Evolutionary conservation across 1,284 basidiomycete species (phyloP), one percentile per base, ranked within the genome.

Genomic region (Coniferiporia weirii): DNA sequence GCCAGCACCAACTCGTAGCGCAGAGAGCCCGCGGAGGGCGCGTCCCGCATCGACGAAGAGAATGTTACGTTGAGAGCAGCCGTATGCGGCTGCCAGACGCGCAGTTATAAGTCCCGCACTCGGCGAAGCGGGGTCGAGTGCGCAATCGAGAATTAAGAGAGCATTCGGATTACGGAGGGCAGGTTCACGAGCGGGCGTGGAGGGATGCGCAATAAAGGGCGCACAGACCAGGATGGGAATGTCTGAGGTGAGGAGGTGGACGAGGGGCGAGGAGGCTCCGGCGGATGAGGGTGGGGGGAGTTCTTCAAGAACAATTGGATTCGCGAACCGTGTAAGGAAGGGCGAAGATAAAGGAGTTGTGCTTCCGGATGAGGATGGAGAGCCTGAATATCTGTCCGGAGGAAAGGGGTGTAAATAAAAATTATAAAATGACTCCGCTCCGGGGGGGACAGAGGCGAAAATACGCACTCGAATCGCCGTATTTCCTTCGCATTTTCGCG

Each of bases 141-240:
- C 64, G 45, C 68, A 63, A 0, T 77, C 74, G 13, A 85, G 52
- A 2, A 84, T 69, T 5, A 88, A 70, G 61, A 87, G 74, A 1
- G 79, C 74, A 61, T 84, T 80, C 1, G 76, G 72, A 52, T 78
- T 71, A 53, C 64, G 57, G 10, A 75, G 64, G 20, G 59, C 59
- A 13, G 69, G 67, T 10, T 68, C 64, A 7, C 60, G 44, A 47
- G 75, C 69, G 9, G 84, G 66, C 12, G 73, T 65, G 0, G 73
- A 61, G 34, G 83, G 66, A 6, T 79, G 71, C 0, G 75, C 80
- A 15, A 78, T 76, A 43, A 84, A 61, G 4, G 85, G 82, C 60
- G 88, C 84, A 66, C 74, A 78, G 10, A 86, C 71, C 27, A 88
- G 65, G 61, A 89, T 69, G 19, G 84, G 77, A 40, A 86, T 71